Percentiles rank a stretch among this genome's conserved stretches.
phyloP scores from a whole-genome alignment of 345 rosid species.

The Camelina neglecta region DNA sequence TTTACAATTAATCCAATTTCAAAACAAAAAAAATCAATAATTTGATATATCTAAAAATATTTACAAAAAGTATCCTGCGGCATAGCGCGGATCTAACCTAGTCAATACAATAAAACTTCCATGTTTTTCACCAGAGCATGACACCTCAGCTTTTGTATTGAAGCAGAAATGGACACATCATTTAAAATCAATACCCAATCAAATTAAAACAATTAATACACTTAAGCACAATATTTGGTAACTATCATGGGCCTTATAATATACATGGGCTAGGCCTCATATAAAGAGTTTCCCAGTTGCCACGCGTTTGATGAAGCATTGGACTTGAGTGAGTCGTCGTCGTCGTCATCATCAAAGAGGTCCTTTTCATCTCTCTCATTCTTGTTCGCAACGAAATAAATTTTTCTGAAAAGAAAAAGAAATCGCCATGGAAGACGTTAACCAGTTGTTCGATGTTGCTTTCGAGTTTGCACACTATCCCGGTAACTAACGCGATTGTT shows the following conservation, averaged over 20 bases:
- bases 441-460: constrained; percentile 70
- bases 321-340: constrained; percentile 4
- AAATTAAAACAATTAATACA: too few relatives aligned
- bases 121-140: too few relatives aligned
- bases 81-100: too few relatives aligned
- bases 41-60: too few relatives aligned
- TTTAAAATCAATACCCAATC: too few relatives aligned
- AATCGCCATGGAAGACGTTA: constrained; percentile 57
- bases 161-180: too few relatives aligned
- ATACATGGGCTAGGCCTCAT: constrained; percentile 6
- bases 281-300: background rate
- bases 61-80: too few relatives aligned
- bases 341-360: constrained; percentile 20
- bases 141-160: too few relatives aligned
- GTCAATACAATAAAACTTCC: too few relatives aligned
- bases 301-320: constrained; percentile 8
- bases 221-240: too few relatives aligned
- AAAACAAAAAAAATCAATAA: too few relatives aligned
- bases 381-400: background rate
- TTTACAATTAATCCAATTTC: too few relatives aligned
- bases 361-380: constrained; percentile 7
- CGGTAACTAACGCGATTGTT: constrained; percentile 43
- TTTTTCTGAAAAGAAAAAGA: background rate
- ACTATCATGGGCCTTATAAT: background rate
- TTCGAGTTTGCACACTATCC: constrained; percentile 75